Evolutionary conservation across 2,329 filamentous ascomycete species (phyloP), one percentile per base, ranked within the genome.

Genomic region (Clonostachys byssicola): DNA sequence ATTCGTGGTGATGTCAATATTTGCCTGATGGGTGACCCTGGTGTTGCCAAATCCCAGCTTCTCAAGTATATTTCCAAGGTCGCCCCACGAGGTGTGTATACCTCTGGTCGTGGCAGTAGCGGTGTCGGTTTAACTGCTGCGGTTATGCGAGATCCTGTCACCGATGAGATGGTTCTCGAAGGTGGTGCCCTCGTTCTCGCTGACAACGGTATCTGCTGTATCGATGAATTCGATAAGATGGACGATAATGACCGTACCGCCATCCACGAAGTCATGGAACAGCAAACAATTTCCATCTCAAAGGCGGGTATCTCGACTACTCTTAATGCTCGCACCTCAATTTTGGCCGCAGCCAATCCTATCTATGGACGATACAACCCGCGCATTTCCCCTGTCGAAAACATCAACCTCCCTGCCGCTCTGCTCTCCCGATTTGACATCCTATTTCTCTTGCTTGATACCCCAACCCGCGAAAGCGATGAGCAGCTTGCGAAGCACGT

Each of bases 1-100:
- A 99, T 99, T 64, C 90, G 94, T 78, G 94, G 94, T 59, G 94
- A 99, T 62, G 95, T 99, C 75, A 99, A 99, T 71, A 86, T 99
- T 52, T 97, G 94, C 66, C 73, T 99, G 61, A 99, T 99, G 94
- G 94, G 94, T 78, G 94, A 99, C 62, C 94, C 94, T 64, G 94
- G 94, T 89, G 94, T 99, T 63, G 94, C 94, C 72, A 99, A 99
- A 73, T 99, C 94, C 36, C 94, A 99, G 73, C 74, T 99, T 55
- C 80, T 99, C 55, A 97, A 96, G 71, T 99, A 99, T 67, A 97
- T 99, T 63, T 90, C 91, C 54, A 97, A 99, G 72, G 94, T 99
- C 33, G 92, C 94, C 2, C 94, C 94, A 51, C 89, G 94, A 52
- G 92, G 91, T 58, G 86, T 92, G 12, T 92, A 92, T 69, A 92